phyloP scores from a whole-genome alignment of 805 yeast genomes.

The baker's yeast (Saccharomyces cerevisiae) region DNA sequence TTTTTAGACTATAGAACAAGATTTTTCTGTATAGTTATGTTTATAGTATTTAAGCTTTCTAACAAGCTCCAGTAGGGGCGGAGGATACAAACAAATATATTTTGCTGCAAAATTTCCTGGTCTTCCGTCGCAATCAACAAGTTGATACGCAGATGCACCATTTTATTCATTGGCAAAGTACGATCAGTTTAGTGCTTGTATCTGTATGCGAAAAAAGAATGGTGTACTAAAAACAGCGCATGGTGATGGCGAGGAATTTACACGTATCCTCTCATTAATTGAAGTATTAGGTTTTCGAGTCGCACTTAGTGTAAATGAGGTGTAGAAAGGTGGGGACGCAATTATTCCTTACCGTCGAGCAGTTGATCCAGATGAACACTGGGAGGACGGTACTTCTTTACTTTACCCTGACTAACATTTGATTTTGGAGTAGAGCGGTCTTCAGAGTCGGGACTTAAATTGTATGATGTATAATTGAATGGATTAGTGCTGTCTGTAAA shows the following conservation, averaged over 20 bases:
- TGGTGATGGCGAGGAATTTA: neutral
- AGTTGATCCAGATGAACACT: constrained; percentile 42
- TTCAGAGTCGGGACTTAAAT: neutral
- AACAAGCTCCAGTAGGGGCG: neutral
- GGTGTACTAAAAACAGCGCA: neutral
- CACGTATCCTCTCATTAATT: neutral
- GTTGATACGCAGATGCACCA: neutral
- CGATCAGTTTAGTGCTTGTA: neutral
- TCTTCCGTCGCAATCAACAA: neutral
- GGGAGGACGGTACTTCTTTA: constrained; percentile 37
- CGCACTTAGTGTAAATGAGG: neutral
- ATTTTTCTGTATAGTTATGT: neutral
- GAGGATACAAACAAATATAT: no score
- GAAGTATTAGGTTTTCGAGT: neutral
- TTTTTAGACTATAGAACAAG: neutral
- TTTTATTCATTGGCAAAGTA: neutral
- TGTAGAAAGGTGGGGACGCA: neutral
- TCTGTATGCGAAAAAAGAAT: neutral
- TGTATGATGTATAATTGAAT: neutral
- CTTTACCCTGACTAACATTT: neutral
- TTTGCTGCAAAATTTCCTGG: neutral
- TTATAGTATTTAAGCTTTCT: neutral
- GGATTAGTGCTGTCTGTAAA: neutral
- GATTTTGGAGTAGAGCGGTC: neutral
- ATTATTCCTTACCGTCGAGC: constrained; percentile 26